phyloP scores from a whole-genome alignment of 257 asterid genomes.

The Nicotiana knightiana region DNA sequence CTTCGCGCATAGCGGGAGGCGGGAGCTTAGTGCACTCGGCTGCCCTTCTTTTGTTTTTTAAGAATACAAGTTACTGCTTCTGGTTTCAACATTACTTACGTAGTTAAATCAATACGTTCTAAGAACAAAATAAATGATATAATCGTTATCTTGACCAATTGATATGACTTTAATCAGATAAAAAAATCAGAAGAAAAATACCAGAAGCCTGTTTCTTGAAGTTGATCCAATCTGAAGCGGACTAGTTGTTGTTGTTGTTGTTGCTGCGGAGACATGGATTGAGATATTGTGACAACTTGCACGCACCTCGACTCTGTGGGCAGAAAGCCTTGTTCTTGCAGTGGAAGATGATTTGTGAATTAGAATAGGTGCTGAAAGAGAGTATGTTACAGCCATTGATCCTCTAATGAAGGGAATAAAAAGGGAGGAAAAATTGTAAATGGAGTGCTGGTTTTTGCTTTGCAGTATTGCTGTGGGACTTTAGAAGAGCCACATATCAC shows the following conservation, averaged over 20 bases:
- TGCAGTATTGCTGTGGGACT: not conserved
- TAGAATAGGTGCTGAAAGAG: not conserved
- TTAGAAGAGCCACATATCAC: not conserved
- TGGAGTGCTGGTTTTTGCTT: not conserved
- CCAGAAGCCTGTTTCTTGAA: constrained; percentile 21
- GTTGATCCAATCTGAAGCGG: constrained; percentile 33
- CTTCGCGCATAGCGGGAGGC: too few species aligned
- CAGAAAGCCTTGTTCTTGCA: not conserved
- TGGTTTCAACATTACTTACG: not conserved
- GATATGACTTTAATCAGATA: not conserved
- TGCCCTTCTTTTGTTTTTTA: too few species aligned
- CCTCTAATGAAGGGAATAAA: not conserved
- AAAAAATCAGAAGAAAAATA: not conserved
- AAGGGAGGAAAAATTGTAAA: not conserved
- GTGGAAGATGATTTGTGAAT: not conserved
- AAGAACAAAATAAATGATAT: not conserved
- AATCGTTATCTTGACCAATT: too few species aligned
- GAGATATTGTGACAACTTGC: not conserved
- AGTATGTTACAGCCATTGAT: not conserved
- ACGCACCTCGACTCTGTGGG: not conserved
- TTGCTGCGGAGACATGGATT: constrained; percentile 18
- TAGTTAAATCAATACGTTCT: not conserved
- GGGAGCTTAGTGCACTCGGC: too few species aligned
- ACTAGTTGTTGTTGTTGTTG: not conserved
- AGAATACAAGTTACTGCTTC: too few species aligned